Evolutionary conservation across 192 early-diverging fungal species (phyloP), one percentile per base, ranked within the genome.

Genomic region (Entomortierella lignicola): DNA sequence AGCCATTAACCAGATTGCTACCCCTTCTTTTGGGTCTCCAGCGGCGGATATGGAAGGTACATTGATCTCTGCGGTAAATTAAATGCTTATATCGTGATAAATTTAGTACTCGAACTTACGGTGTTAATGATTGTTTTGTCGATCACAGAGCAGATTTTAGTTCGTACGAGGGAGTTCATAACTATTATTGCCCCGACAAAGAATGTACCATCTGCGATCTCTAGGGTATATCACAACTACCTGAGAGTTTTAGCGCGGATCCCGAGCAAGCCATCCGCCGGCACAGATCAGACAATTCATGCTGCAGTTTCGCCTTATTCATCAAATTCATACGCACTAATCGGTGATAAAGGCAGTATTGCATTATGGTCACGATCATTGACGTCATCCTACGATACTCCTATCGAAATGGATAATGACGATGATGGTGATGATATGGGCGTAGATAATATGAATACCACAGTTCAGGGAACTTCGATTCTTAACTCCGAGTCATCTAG

Each of bases 221-320:
- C 60, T 25, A 72, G 69, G 43, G 23, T 73, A 15, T 55, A 73
- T 6, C 57, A 55, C 17, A 32, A 39, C 1, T 63, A 48, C 17
- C 32, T 72, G 3, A 44, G 43, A 15, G 42, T 52, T 5, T 21
- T 66, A 8, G 62, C 44, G 8, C 51, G 30, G 39, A 73, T 73
- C 2, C 26, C 62, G 6, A 60, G 37, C 18, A 73, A 12, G 54
- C 62, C 55, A 39, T 1, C 48, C 15, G 5, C 44, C 0, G 55
- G 56, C 25, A 64, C 13, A 12, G 63, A 73, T 25, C 6, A 8
- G 0, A 73, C 71, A 12, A 66, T 73, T 25, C 62, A 65, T 47
- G 71, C 71, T 10, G 55, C 63, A 32, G 65, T 73, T 2, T 73
- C 71, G n/a, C 71, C 71, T 10, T 48, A 65, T 60, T 34, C 31